Percentiles rank a stretch among this genome's conserved stretches.
These are phyloP conservation scores for Cymbopogon flexuosus DNA, from an alignment of 202 grass and related monocot species.

Conservation along the genomic window DNA sequence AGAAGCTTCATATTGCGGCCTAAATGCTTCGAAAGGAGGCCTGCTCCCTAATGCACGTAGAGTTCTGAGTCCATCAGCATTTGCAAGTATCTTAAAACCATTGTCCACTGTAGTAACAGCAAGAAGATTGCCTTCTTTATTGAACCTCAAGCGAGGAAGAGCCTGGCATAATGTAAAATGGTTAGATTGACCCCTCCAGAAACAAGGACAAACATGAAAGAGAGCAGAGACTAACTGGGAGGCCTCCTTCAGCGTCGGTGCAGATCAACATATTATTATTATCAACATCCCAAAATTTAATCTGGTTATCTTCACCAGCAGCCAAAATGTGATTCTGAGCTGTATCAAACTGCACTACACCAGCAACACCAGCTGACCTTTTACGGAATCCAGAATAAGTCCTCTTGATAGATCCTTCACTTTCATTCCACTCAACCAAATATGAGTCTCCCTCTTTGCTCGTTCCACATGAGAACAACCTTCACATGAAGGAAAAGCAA, in stretches of 20 bases:
- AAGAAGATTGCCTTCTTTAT: constrained; percentile 96
- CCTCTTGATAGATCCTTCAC: constrained; percentile 93
- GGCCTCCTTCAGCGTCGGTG: constrained; percentile 72
- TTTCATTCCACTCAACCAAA: constrained; percentile 98
- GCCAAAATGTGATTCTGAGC: constrained; percentile 94
- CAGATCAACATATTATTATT: constrained; percentile 66
- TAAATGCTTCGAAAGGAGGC: constrained; percentile 65
- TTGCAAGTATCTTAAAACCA: constrained; percentile 90
- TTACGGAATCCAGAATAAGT: constrained; percentile 79
- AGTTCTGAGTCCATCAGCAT: constrained; percentile 63
- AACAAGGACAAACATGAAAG: constrained; percentile 5
- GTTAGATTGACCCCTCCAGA: constrained; percentile 15
- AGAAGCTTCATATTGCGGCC: constrained; percentile 70
- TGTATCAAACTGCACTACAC: constrained; percentile 88
- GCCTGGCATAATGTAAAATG: constrained; percentile 43
- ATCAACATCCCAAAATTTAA: constrained; percentile 95
- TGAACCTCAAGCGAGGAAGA: constrained; percentile 84
- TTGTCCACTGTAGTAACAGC: constrained; percentile 79
- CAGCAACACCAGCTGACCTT: constrained; percentile 54
- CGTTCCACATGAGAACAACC: constrained; percentile 94
- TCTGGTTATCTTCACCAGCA: constrained; percentile 87
- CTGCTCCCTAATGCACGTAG: constrained; percentile 50
- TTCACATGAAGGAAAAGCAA: constrained; percentile 31
- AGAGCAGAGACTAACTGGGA: constrained; percentile 63
- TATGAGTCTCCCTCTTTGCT: constrained; percentile 84